These are phyloP conservation scores for Cucurbita argyrosperma DNA, from an alignment of 306 rosid genomes.

Conservation along the genomic window DNA sequence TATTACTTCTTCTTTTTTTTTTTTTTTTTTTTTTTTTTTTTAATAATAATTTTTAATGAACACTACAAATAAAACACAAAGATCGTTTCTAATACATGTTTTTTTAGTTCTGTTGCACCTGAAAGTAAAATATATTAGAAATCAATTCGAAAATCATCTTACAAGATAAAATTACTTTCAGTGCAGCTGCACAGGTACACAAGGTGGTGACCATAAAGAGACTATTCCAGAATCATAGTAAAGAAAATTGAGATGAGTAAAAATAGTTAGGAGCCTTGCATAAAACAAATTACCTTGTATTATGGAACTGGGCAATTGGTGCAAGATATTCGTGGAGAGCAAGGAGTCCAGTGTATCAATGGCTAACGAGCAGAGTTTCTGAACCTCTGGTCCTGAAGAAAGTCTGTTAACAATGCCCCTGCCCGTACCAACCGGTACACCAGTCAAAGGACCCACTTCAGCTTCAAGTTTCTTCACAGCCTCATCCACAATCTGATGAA, in stretches of 20 bases:
- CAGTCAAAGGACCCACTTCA: conserved; percentile 77
- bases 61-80: neutral
- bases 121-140: neutral
- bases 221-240: neutral
- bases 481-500: conserved; percentile 50
- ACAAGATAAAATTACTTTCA: neutral
- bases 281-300: conserved; percentile 3
- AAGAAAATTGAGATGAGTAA: neutral
- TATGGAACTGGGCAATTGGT: neutral
- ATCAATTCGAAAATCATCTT: neutral
- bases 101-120: neutral
- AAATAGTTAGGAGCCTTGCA: neutral
- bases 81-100: neutral
- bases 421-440: conserved; percentile 70
- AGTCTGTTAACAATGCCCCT: conserved; percentile 97
- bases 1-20: neutral
- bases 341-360: conserved; percentile 52
- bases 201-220: neutral
- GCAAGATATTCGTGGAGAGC: conserved; percentile 10
- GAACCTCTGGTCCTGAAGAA: conserved; percentile 92
- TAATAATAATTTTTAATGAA: neutral
- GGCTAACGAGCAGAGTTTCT: conserved; percentile 71
- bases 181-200: neutral
- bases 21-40: too few relatives aligned
- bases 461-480: conserved; percentile 75